Evolutionary conservation across 441 rosid species (phyloP).

Genomic region (Melastoma candidum): DNA sequence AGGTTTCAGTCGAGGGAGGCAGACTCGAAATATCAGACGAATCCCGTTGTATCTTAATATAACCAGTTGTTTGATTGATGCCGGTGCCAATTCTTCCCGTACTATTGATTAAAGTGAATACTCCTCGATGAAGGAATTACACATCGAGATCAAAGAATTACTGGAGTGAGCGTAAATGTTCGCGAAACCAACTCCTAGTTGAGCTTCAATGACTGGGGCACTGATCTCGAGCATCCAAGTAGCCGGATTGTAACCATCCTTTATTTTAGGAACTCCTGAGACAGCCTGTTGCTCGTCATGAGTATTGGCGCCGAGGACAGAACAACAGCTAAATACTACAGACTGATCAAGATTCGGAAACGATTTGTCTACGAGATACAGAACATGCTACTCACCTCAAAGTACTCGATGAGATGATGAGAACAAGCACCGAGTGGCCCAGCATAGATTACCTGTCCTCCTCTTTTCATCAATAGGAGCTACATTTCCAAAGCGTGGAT

Average conservation of each 20-base stretch:
- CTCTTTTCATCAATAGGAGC: too few species aligned
- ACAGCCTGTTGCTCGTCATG: background rate
- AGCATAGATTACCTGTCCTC: background rate
- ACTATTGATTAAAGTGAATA: too few species aligned
- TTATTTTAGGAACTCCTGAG: conserved; percentile 5
- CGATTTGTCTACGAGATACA: too few species aligned
- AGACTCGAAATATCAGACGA: too few species aligned
- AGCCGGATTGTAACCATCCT: conserved; percentile 3
- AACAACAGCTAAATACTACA: too few species aligned
- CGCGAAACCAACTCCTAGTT: conserved; percentile 7
- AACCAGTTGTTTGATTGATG: too few species aligned
- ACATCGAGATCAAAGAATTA: background rate
- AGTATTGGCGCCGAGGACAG: too few species aligned
- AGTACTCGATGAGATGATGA: conserved; percentile 1
- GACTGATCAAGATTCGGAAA: too few species aligned
- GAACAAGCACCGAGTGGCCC: conserved; percentile 2
- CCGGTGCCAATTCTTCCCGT: too few species aligned
- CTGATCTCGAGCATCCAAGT: conserved; percentile 8
- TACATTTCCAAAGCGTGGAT: too few species aligned
- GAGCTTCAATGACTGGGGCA: conserved; percentile 1
- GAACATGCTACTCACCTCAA: conserved; percentile 2
- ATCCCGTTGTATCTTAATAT: too few species aligned
- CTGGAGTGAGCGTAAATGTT: conserved; percentile 3
- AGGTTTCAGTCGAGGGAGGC: too few species aligned
- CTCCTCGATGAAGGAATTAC: background rate